A percentile compares a stretch with the other conserved stretches of the same genome.
These are phyloP conservation scores for Crithidia mellificae DNA, from an alignment of 208 protist species.

Conservation along the genomic window DNA sequence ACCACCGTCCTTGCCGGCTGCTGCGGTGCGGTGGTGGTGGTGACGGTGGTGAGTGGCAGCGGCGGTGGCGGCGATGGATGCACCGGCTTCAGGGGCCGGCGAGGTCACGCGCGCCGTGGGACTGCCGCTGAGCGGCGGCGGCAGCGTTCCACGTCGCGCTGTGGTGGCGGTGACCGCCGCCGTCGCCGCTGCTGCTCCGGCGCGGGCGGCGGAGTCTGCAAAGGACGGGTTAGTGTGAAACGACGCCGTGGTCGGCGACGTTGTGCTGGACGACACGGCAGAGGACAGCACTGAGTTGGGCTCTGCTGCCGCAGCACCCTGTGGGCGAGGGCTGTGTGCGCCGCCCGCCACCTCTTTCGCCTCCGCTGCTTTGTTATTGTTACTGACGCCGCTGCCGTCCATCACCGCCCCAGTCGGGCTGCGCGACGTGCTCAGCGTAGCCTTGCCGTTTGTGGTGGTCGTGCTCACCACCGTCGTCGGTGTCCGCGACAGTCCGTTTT, in stretches of 20 bases:
- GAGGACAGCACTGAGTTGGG: constrained; percentile 7
- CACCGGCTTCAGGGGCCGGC: background rate
- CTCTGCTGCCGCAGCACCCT: constrained; percentile 3
- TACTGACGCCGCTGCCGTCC: too few species aligned
- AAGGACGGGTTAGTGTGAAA: constrained; percentile 18
- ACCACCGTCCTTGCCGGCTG: background rate
- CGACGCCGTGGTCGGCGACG: constrained; percentile 23
- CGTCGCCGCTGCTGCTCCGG: background rate
- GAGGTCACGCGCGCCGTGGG: background rate
- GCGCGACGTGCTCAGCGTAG: background rate
- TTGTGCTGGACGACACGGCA: constrained; percentile 13
- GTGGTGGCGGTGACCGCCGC: background rate
- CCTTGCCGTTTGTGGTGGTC: constrained; percentile 9
- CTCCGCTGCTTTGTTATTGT: background rate
- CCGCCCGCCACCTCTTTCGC: background rate
- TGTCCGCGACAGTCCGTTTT: background rate
- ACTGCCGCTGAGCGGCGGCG: background rate
- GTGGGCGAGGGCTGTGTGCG: background rate
- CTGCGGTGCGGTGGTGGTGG: too few species aligned
- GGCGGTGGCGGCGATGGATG: background rate
- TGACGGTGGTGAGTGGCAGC: too few species aligned
- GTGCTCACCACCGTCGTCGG: background rate
- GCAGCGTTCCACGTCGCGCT: constrained; percentile 1
- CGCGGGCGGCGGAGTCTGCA: constrained; percentile 1
- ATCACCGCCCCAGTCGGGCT: constrained; percentile 1